Evolutionary conservation across 2,329 filamentous ascomycete species (phyloP), one percentile per base, ranked within the genome.

Genomic region (Lasiodiplodia gonubiensis): DNA sequence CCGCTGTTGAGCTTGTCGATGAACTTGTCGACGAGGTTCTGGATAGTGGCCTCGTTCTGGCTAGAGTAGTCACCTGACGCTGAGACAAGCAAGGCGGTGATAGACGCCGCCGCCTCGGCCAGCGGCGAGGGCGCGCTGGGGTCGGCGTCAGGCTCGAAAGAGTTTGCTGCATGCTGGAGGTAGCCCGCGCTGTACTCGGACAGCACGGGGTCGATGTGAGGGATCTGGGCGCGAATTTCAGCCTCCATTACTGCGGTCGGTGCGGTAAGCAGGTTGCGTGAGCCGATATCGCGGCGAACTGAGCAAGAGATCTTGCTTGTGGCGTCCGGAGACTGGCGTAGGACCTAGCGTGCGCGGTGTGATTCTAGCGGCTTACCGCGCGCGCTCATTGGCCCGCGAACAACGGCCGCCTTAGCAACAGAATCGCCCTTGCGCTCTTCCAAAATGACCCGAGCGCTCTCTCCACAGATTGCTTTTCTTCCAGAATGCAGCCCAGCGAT

Each of bases 131-230:
- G 82, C n/a, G 83, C 89, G 70, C 87, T 84, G 48, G 87, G 76
- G 70, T 96, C 93, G 64, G 82, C 81, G 70, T 96, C 93, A 63
- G 89, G 88, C 69, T 89, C 85, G 85, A 92, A 97, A 63, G 91
- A 85, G 71, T 90, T 94, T 57, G 94, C 95, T 59, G 95, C 95
- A 85, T 99, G 94, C 75, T 89, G 93, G 73, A 99, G 86, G 78
- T 98, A 99, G 68, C 95, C 95, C 71, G 93, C 92, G 52, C 93
- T 95, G 81, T 97, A 97, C 81, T 97, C 92, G 59, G 93, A 94
- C 72, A 97, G 85, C 70, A 97, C 86, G 68, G 91, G 92, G 81
- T 97, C 94, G 73, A 97, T 92, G 76, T 91, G 90, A 70, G 93
- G 93, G 72, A 97, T 88, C 72, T 93, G 88, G 69, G 90, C 85